Conservation (phyloP, 441 rosid genomes). For the Gossypium gossypioides region DNA sequence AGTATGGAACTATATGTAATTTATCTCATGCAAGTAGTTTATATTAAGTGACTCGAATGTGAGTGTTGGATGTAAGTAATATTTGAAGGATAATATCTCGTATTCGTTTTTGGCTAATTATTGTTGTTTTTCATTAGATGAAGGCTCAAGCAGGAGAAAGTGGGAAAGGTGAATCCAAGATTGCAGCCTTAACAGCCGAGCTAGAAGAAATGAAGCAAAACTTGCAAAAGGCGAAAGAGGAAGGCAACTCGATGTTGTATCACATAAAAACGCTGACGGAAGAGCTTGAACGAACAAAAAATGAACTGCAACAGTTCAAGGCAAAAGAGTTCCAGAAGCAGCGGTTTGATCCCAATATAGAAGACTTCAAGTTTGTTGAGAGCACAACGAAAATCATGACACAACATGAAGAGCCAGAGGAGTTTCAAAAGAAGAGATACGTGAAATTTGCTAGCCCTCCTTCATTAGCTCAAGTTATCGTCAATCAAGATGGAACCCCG, state of each 20-base stretch:
- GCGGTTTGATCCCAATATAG: slow-evolving; percentile 27
- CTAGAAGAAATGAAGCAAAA: slow-evolving; percentile 43
- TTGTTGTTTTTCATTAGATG: slow-evolving; percentile 19
- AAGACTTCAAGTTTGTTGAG: slow-evolving; percentile 48
- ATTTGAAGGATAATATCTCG: not conserved
- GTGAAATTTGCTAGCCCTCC: slow-evolving; percentile 57
- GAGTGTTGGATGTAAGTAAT: not conserved
- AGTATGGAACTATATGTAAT: not conserved
- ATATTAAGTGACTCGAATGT: not conserved
- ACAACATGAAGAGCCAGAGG: slow-evolving; percentile 13
- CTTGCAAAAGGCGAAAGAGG: slow-evolving; percentile 43
- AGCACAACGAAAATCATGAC: slow-evolving; percentile 24
- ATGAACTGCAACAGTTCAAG: slow-evolving; percentile 31
- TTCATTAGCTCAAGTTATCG: slow-evolving; percentile 37
- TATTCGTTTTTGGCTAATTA: not conserved
- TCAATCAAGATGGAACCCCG: slow-evolving; percentile 20
- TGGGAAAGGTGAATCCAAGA: slow-evolving; percentile 18
- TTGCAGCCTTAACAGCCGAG: slow-evolving; percentile 33
- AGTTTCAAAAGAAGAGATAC: slow-evolving; percentile 34
- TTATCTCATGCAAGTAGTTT: not conserved
- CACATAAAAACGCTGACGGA: slow-evolving; percentile 28
- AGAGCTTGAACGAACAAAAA: slow-evolving; percentile 47
- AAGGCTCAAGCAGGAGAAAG: slow-evolving; percentile 19
- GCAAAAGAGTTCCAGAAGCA: slow-evolving; percentile 20
- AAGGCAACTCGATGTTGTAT: slow-evolving; percentile 30